Evolutionary conservation across 1,284 basidiomycete genomes (phyloP).

Genomic region (Malassezia vespertilionis): DNA sequence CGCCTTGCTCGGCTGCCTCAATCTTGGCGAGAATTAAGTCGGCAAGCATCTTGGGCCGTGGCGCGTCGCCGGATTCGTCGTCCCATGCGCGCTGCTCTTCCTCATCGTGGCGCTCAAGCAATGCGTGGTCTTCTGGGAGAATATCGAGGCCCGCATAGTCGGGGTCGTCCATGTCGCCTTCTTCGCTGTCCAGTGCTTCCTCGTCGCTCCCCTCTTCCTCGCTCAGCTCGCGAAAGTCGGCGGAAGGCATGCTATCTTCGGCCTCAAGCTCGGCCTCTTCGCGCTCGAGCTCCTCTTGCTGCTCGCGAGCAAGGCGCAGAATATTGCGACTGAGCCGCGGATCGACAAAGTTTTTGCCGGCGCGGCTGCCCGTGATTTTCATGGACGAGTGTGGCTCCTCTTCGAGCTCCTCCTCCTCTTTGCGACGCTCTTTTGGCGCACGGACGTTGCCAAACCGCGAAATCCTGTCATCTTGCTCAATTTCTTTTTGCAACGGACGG

Average conservation of each 20-base stretch:
- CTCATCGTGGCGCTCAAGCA: conserved; percentile 36
- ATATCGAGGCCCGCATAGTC: conserved; percentile 40
- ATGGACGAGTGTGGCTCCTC: neutral
- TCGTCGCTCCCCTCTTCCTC: conserved; percentile 39
- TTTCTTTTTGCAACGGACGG: conserved; percentile 15
- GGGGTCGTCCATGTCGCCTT: conserved; percentile 35
- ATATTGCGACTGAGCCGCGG: conserved; percentile 73
- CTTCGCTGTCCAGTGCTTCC: conserved; percentile 25
- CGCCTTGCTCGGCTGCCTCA: conserved; percentile 54
- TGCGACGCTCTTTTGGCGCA: conserved; percentile 6
- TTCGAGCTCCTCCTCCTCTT: neutral
- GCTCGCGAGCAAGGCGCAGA: conserved; percentile 78
- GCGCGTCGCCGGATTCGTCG: conserved; percentile 19
- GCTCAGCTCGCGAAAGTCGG: conserved; percentile 41
- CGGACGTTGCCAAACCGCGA: conserved; percentile 17
- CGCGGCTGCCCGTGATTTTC: conserved; percentile 30
- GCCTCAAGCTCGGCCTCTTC: conserved; percentile 46
- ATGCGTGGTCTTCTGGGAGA: conserved; percentile 36
- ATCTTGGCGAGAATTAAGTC: conserved; percentile 93
- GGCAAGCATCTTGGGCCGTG: conserved; percentile 55
- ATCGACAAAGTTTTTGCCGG: conserved; percentile 38
- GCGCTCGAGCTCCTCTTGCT: conserved; percentile 66
- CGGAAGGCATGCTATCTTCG: conserved; percentile 23
- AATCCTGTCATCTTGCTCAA: conserved; percentile 11
- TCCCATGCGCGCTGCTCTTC: conserved; percentile 18